These are phyloP conservation scores for Colletotrichum tofieldiae DNA, from an alignment of 2,329 filamentous ascomycete genomes.

Conservation along the genomic window DNA sequence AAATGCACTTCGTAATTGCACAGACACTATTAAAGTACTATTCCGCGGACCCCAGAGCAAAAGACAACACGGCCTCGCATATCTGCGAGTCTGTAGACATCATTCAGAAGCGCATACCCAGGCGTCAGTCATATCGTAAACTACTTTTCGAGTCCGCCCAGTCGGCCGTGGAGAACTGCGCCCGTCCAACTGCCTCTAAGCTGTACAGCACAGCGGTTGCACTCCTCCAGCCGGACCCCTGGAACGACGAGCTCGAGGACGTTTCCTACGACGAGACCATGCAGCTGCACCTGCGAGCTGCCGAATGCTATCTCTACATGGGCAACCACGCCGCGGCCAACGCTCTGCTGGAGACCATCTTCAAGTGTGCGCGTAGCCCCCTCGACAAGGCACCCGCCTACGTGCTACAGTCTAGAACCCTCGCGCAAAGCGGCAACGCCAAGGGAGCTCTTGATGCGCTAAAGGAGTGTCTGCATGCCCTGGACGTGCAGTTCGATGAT, in stretches of 20 bases:
- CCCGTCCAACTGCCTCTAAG: conserved; percentile 84
- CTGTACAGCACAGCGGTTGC: conserved; percentile 85
- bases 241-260: conserved; percentile 79
- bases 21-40: conserved; percentile 84
- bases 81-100: conserved; percentile 84
- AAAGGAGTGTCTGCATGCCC: conserved; percentile 78
- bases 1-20: conserved; percentile 94
- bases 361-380: conserved; percentile 78
- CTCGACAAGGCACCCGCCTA: conserved; percentile 89
- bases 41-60: conserved; percentile 69
- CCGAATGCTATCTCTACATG: conserved; percentile 88
- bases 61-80: conserved; percentile 85
- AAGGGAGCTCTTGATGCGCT: conserved; percentile 78
- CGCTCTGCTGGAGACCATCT: conserved; percentile 78
- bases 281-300: conserved; percentile 82
- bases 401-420: conserved; percentile 86
- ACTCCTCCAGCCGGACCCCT: conserved; percentile 85
- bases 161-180: conserved; percentile 85
- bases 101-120: conserved; percentile 76
- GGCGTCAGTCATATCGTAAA: conserved; percentile 79
- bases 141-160: conserved; percentile 86
- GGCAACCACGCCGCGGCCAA: conserved; percentile 79
- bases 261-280: conserved; percentile 90
- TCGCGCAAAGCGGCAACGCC: conserved; percentile 81
- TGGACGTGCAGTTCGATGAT: conserved; percentile 78